These are phyloP conservation scores for Penicillium sp. DNA, from an alignment of 2,329 filamentous ascomycete species.

Conservation along the genomic window DNA sequence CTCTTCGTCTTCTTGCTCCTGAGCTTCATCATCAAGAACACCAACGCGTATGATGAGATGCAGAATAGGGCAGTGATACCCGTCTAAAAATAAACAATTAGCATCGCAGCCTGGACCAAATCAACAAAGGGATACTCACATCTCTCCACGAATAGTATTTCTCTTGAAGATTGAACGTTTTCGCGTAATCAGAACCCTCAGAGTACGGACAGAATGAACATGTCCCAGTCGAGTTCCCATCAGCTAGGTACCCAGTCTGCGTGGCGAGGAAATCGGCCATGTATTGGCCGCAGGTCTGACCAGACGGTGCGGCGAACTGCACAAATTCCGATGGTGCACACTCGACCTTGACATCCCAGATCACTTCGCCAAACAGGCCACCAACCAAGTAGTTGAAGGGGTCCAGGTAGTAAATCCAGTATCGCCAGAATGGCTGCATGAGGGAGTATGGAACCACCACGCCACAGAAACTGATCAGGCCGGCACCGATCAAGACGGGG, in stretches of 20 bases:
- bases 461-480: conserved; percentile 42
- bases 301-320: conserved; percentile 28
- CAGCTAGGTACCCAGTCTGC: conserved; percentile 32
- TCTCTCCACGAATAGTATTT: conserved; percentile 42
- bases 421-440: conserved; percentile 44
- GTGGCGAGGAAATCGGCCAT: conserved; percentile 34
- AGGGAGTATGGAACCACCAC: conserved; percentile 41
- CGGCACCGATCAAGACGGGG: conserved; percentile 54
- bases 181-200: conserved; percentile 36
- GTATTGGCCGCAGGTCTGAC: conserved; percentile 37
- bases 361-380: conserved; percentile 38
- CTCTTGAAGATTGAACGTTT: conserved; percentile 34
- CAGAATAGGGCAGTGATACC: conserved; percentile 49
- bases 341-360: conserved; percentile 43
- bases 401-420: conserved; percentile 48
- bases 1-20: conserved; percentile 51
- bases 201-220: conserved; percentile 37
- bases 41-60: conserved; percentile 44
- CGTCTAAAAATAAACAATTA: conserved; percentile 24
- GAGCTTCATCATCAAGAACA: conserved; percentile 52
- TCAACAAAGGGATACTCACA: conserved; percentile 22
- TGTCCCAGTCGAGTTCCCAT: conserved; percentile 27
- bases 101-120: not conserved
- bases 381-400: conserved; percentile 47
- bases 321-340: conserved; percentile 37